Evolutionary conservation across 2,329 filamentous ascomycete genomes (phyloP), one percentile per base, ranked within the genome.

Genomic region (Graphilbum ipis-grandicollis): DNA sequence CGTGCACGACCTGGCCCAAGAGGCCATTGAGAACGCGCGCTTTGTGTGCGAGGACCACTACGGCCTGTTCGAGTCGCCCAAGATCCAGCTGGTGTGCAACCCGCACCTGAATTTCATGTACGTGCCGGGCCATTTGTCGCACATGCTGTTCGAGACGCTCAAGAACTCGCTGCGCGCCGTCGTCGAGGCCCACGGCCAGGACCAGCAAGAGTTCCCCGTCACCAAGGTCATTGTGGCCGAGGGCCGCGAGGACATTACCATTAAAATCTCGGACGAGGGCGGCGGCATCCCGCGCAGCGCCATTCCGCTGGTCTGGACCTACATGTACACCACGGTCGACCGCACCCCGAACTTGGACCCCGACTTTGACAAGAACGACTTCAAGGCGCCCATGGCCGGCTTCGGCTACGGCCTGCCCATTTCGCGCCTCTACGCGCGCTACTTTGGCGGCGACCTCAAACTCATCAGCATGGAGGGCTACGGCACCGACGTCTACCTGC

Each of bases 381-480:
- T 98, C 66, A 96, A 98, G 58, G 90, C 90, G 12, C 90, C 90
- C 2, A 96, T 98, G 90, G 90, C 90, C 43, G 90, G 90, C 2
- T 98, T 96, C 52, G 90, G 90, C n/a, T 98, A 98, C 51, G 90
- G 90, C 14, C 56, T 98, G 46, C 90, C 90, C 0, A 96, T 98
- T 43, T 93, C 83, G 47, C 68, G 90, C 45, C 65, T 98, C 36
- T 98, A 98, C 51, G 90, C 90, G 38, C 68, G 90, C 46, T 98
- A 98, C 61, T 98, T 98, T 60, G 90, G 90, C 41, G 90, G 90
- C 40, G 90, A 98, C 56, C 57, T 98, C 50, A 96, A 96, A 59
- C 60, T 98, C 55, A 98, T 98, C 52, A 94, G 85, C 56, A 98
- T 98, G 90, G 90, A 98, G 66, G 90, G 90, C 83, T 98, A 98